These are phyloP conservation scores for Cichorium intybus DNA, from an alignment of 140 eudicot species.

Conservation along the genomic window DNA sequence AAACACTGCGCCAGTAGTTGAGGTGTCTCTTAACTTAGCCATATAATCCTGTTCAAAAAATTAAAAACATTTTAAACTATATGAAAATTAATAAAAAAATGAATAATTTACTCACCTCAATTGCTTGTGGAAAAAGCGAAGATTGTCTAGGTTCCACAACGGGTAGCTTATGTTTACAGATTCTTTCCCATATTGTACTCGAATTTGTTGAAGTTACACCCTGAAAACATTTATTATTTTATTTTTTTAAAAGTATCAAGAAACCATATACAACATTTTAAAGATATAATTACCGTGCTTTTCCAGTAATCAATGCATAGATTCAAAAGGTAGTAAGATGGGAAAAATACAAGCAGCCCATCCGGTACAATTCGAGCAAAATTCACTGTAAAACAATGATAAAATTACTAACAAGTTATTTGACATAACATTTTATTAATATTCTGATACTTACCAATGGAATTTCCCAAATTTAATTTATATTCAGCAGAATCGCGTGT, in stretches of 20 bases:
- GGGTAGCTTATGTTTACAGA: slow-evolving; percentile 86
- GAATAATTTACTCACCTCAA: slow-evolving; percentile 55
- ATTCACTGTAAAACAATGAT: slow-evolving; percentile 59
- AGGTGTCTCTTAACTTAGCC: slow-evolving; percentile 70
- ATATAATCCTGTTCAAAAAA: slow-evolving; percentile 70
- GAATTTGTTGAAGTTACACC: slow-evolving; percentile 47
- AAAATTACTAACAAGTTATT: slow-evolving; percentile 1
- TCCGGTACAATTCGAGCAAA: slow-evolving; percentile 98
- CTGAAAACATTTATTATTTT: slow-evolving; percentile 34
- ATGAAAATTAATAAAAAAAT: neutral
- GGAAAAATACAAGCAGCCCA: slow-evolving; percentile 91
- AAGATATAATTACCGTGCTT: slow-evolving; percentile 37
- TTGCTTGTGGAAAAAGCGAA: slow-evolving; percentile 74
- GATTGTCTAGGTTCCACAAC: slow-evolving; percentile 98
- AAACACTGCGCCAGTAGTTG: slow-evolving; percentile 80
- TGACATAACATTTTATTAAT: neutral
- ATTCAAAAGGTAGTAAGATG: slow-evolving; percentile 88
- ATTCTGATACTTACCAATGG: slow-evolving; percentile 62
- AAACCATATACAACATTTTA: neutral
- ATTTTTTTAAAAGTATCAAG: slow-evolving; percentile 27
- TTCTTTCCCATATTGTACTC: slow-evolving; percentile 85
- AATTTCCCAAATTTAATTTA: slow-evolving; percentile 86
- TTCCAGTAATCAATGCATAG: slow-evolving; percentile 87
- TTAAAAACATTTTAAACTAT: neutral
- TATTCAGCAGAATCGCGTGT: slow-evolving; percentile 86